phyloP scores from a whole-genome alignment of 176 grass and related monocot species.

The Hsuehochloa calcarea region DNA sequence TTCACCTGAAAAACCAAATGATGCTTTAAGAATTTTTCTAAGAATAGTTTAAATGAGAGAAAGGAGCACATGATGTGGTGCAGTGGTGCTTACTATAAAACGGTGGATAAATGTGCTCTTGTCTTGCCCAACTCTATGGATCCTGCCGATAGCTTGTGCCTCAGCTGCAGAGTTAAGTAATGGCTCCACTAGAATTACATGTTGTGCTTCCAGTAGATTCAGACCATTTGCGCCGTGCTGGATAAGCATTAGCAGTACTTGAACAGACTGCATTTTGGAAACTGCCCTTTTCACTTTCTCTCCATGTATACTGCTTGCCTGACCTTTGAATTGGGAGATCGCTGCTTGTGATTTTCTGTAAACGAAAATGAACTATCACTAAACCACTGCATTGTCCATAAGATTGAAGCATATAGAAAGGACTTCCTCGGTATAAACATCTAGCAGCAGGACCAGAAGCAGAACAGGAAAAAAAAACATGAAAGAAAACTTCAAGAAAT shows the following conservation, averaged over 20 bases:
- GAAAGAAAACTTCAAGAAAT: constrained; percentile 10
- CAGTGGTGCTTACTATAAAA: constrained; percentile 59
- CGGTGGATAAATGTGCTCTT: constrained; percentile 91
- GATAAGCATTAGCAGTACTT: constrained; percentile 91
- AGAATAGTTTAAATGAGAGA: neutral
- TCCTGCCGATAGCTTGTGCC: constrained; percentile 88
- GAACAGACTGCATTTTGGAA: constrained; percentile 41
- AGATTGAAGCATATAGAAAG: constrained; percentile 17
- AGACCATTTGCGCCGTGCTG: constrained; percentile 92
- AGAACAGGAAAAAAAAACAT: neutral
- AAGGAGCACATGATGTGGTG: neutral
- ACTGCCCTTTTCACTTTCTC: constrained; percentile 32
- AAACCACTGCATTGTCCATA: constrained; percentile 27
- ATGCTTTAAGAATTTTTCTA: neutral
- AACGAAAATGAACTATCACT: neutral
- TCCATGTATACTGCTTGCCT: constrained; percentile 26
- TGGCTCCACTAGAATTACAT: constrained; percentile 85
- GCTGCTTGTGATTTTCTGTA: constrained; percentile 86
- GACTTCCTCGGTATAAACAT: constrained; percentile 1
- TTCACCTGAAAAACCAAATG: constrained; percentile 58
- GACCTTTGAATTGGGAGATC: constrained; percentile 85
- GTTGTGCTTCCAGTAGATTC: constrained; percentile 97
- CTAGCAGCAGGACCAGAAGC: constrained; percentile 4
- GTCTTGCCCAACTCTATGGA: constrained; percentile 94
- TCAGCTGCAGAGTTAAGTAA: constrained; percentile 86